These are phyloP conservation scores for Isochrysis galbana DNA, from an alignment of 78 protist species.

Conservation along the genomic window DNA sequence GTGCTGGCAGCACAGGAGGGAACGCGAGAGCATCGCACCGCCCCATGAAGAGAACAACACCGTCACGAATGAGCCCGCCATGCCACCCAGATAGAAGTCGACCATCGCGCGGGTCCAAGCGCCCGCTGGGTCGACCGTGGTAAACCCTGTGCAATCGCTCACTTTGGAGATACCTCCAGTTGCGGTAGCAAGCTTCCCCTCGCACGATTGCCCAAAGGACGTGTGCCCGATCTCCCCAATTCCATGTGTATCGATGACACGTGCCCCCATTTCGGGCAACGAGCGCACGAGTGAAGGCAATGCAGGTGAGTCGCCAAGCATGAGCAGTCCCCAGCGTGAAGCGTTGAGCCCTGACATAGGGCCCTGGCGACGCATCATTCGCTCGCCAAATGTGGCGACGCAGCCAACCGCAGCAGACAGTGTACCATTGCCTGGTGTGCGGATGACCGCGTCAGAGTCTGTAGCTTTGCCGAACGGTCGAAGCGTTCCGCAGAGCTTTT, in stretches of 20 bases:
- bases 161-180: not conserved
- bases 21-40: not conserved
- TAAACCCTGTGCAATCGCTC: not conserved
- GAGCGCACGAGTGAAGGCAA: not conserved
- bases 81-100: constrained; percentile 5
- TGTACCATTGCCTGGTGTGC: not conserved
- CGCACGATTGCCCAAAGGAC: not conserved
- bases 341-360: no score
- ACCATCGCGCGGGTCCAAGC: constrained; percentile 7
- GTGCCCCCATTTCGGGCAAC: not conserved
- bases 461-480: not conserved
- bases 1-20: not conserved
- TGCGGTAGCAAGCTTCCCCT: not conserved
- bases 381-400: not conserved
- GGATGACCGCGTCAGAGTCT: no score
- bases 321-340: not conserved
- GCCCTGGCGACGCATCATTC: not conserved
- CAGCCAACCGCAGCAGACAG: not conserved
- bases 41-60: not conserved
- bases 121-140: not conserved
- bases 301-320: constrained; percentile 6
- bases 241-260: not conserved
- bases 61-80: not conserved
- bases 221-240: not conserved
- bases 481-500: not conserved